Evolutionary conservation across 108 stramenopile species (phyloP).

Genomic region (Conticribra weissflogii): DNA sequence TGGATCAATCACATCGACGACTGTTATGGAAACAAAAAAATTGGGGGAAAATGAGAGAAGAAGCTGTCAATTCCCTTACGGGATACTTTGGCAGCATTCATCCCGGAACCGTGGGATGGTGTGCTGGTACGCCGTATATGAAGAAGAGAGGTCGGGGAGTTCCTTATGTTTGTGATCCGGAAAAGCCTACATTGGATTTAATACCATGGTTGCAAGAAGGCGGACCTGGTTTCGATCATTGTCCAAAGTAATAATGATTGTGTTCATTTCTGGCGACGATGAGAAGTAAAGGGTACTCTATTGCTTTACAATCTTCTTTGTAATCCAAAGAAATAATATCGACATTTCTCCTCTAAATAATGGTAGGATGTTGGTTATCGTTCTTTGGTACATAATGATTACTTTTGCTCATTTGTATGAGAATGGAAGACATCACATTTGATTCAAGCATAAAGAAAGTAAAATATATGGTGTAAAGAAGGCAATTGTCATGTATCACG

Average conservation of each 20-base stretch:
- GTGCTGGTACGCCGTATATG: slow-evolving; percentile 69
- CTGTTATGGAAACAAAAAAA: slow-evolving; percentile 60
- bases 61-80: slow-evolving; percentile 76
- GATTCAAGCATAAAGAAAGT: too few species aligned
- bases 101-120: slow-evolving; percentile 86
- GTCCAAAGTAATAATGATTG: slow-evolving; percentile 7
- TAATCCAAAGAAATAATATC: too few species aligned
- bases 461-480: too few species aligned
- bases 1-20: slow-evolving; percentile 52
- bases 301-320: too few species aligned
- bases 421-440: too few species aligned
- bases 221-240: slow-evolving; percentile 39
- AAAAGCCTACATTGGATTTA: slow-evolving; percentile 45
- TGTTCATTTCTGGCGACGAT: neutral
- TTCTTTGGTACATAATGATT: neutral
- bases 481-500: neutral
- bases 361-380: neutral
- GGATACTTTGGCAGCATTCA: slow-evolving; percentile 87
- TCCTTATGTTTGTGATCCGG: slow-evolving; percentile 44
- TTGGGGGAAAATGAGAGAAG: slow-evolving; percentile 75
- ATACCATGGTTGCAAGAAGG: slow-evolving; percentile 48
- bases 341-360: too few species aligned
- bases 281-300: too few species aligned
- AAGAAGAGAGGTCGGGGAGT: slow-evolving; percentile 31
- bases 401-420: too few species aligned